Percentiles rank a stretch among this genome's conserved stretches.
phyloP scores from a whole-genome alignment of 108 stramenopile species.

The Cylindrotheca closterium region DNA sequence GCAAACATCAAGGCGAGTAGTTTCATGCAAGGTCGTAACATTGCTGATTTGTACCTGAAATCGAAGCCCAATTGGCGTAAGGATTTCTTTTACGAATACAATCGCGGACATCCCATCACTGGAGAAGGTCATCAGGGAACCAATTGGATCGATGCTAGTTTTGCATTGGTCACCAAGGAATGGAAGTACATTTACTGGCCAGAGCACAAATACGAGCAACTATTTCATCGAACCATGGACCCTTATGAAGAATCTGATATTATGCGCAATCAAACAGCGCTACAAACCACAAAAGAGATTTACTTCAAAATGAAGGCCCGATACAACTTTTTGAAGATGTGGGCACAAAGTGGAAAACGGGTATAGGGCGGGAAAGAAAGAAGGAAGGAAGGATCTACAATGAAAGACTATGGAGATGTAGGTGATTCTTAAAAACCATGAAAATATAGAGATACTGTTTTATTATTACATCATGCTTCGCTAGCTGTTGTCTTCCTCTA shows the following conservation, averaged over 20 bases:
- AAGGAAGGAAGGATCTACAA: too few species aligned
- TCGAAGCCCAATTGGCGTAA: slow-evolving; percentile 43
- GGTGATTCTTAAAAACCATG: too few species aligned
- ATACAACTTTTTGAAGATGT: slow-evolving; percentile 26
- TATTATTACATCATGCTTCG: too few species aligned
- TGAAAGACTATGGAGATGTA: too few species aligned
- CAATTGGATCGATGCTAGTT: slow-evolving; percentile 58
- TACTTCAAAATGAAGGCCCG: slow-evolving; percentile 24
- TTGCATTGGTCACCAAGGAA: slow-evolving; percentile 77
- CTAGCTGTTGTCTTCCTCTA: too few species aligned
- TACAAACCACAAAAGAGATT: slow-evolving; percentile 26
- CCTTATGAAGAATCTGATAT: slow-evolving; percentile 77
- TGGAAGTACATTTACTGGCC: slow-evolving; percentile 84
- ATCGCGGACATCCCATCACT: slow-evolving; percentile 33
- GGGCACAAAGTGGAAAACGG: slow-evolving; percentile 30
- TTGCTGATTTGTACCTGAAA: slow-evolving; percentile 61
- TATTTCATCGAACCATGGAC: slow-evolving; percentile 76
- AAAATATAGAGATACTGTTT: too few species aligned
- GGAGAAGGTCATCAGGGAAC: slow-evolving; percentile 22
- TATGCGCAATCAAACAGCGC: slow-evolving; percentile 28
- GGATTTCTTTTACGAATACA: slow-evolving; percentile 80
- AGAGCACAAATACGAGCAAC: slow-evolving; percentile 70
- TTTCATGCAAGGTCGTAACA: slow-evolving; percentile 77
- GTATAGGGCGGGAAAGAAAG: slow-evolving; percentile 4
- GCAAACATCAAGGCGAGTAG: slow-evolving; percentile 53